Percentiles rank a stretch among this genome's conserved stretches.
phyloP scores from a whole-genome alignment of 371 early-diverging fungal genomes.

The Apophysomyces elegans region DNA sequence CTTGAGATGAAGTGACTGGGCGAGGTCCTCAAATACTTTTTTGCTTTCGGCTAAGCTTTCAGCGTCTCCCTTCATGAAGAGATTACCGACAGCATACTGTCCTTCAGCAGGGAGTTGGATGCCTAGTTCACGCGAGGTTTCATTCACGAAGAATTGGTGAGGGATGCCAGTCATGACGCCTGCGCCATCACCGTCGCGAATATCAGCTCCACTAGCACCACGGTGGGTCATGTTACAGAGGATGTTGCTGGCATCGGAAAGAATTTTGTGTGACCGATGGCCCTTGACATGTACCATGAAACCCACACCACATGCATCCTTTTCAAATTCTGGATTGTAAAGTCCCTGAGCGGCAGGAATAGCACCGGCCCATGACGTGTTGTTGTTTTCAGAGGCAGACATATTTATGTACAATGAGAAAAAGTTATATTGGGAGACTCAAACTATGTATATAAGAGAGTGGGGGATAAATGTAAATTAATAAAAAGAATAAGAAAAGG shows the following conservation, averaged over 20 bases:
- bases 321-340: slow-evolving; percentile 82
- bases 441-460: slow-evolving; percentile 6
- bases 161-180: slow-evolving; percentile 95
- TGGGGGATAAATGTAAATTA: slow-evolving; percentile 1
- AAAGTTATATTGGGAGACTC: not conserved
- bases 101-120: slow-evolving; percentile 75
- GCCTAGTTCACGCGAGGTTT: slow-evolving; percentile 59
- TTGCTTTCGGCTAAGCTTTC: slow-evolving; percentile 67
- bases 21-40: slow-evolving; percentile 77
- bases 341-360: slow-evolving; percentile 82
- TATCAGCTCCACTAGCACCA: slow-evolving; percentile 92
- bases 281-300: slow-evolving; percentile 89
- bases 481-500: not conserved
- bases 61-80: slow-evolving; percentile 78
- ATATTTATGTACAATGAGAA: not conserved
- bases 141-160: slow-evolving; percentile 81
- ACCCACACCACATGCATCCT: slow-evolving; percentile 93
- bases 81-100: slow-evolving; percentile 92
- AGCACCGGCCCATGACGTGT: slow-evolving; percentile 22
- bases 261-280: slow-evolving; percentile 73
- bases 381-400: slow-evolving; percentile 6
- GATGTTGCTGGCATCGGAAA: slow-evolving; percentile 74
- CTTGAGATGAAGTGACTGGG: slow-evolving; percentile 68
- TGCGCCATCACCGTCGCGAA: slow-evolving; percentile 87
- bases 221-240: slow-evolving; percentile 97